These are phyloP conservation scores for Obelidium mucronatum DNA, from an alignment of 192 early-diverging fungal genomes.

Conservation along the genomic window DNA sequence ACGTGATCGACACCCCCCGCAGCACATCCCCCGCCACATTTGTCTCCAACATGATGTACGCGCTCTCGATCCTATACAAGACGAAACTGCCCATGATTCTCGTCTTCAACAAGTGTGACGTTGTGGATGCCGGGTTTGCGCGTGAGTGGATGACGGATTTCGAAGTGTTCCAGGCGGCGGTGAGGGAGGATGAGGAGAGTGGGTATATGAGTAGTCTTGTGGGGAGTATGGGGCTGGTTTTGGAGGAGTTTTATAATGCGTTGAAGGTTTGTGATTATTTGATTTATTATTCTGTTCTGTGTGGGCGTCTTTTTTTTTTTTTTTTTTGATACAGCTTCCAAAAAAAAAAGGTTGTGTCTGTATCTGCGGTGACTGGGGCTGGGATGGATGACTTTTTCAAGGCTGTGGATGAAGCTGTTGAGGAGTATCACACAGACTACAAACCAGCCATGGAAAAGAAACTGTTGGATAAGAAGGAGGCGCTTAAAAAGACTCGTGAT, in stretches of 20 bases:
- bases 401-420: constrained; percentile 77
- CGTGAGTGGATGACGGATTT: constrained; percentile 98
- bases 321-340: background rate
- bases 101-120: constrained; percentile 96
- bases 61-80: constrained; percentile 96
- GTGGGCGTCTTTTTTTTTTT: too few relatives aligned
- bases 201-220: constrained; percentile 93
- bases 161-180: constrained; percentile 89
- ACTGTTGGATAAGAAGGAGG: constrained; percentile 72
- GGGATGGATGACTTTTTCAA: constrained; percentile 92
- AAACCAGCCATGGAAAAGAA: constrained; percentile 81
- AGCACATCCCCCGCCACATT: constrained; percentile 92
- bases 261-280: constrained; percentile 22
- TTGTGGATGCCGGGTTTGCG: constrained; percentile 88
- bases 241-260: constrained; percentile 95
- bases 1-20: constrained; percentile 96
- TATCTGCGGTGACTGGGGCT: constrained; percentile 89
- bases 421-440: constrained; percentile 92
- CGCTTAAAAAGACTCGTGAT: constrained; percentile 71
- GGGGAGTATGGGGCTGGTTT: constrained; percentile 93
- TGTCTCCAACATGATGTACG: constrained; percentile 99
- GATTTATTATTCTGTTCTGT: constrained; percentile 1
- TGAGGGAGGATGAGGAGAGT: constrained; percentile 72
- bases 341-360: constrained; percentile 73
- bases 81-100: constrained; percentile 95